These are phyloP conservation scores for Mucor circinelloides DNA, from an alignment of 371 early-diverging fungal species.

Conservation along the genomic window DNA sequence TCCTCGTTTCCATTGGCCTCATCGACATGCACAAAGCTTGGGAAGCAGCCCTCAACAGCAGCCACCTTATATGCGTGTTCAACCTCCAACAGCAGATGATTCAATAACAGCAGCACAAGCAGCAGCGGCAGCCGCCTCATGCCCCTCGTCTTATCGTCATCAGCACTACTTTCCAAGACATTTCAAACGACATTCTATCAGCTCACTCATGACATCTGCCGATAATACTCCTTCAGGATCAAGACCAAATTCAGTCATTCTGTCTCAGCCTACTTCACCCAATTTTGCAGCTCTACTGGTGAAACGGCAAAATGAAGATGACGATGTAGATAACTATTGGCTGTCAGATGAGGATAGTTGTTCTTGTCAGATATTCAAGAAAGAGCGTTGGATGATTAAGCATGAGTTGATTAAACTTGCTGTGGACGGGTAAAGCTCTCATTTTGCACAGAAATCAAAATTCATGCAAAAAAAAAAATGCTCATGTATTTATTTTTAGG, in stretches of 20 bases:
- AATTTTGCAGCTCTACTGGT: slow-evolving; percentile 21
- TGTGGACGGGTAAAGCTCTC: slow-evolving; percentile 39
- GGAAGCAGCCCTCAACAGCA: not conserved
- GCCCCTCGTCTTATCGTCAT: slow-evolving; percentile 10
- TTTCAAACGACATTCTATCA: slow-evolving; percentile 31
- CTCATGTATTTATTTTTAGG: slow-evolving; percentile 13
- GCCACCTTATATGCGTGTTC: slow-evolving; percentile 1
- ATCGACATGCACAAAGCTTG: not conserved
- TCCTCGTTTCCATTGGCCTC: slow-evolving; percentile 30
- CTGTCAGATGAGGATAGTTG: slow-evolving; percentile 15
- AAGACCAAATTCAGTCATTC: slow-evolving; percentile 33
- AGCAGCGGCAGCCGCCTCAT: slow-evolving; percentile 6
- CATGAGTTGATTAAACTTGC: slow-evolving; percentile 43
- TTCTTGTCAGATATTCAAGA: not conserved
- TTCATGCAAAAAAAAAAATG: not conserved
- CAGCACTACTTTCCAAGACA: slow-evolving; percentile 11
- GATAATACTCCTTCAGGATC: slow-evolving; percentile 27
- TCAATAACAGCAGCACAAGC: slow-evolving; percentile 18
- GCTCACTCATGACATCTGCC: slow-evolving; percentile 21
- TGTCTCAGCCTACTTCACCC: slow-evolving; percentile 40
- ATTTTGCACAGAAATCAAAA: slow-evolving; percentile 3
- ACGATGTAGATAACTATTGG: slow-evolving; percentile 26
- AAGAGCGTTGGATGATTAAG: slow-evolving; percentile 39
- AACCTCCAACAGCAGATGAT: slow-evolving; percentile 1
- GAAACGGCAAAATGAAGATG: slow-evolving; percentile 24